Base-by-base conservation (phyloP, 2,329 filamentous ascomycete species). In the Cladosporium austrohemisphaericum region DNA sequence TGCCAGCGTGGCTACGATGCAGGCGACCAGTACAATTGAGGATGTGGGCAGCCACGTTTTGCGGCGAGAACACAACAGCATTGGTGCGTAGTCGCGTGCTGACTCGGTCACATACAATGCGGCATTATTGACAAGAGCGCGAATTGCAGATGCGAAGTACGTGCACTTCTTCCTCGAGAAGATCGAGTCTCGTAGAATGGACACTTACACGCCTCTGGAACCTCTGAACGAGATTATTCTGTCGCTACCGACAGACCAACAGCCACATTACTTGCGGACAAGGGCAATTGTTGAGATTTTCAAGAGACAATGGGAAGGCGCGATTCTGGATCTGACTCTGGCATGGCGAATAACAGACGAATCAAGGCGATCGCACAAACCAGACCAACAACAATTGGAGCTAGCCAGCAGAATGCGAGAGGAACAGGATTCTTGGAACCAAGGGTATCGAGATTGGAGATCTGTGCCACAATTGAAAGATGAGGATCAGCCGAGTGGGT, bases 111-210 rank as follows among this genome's bases (percentile, higher is more conserved):
- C 33, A 31, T n/a, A 31, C 11, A 31, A 31, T n/a, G 4, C 28
- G 14, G 9, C 11, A 19, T 44, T 44, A 19, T 32, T 32, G 35
- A 31, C 16, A 33, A 20, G n/a, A 20, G 32, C 33, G 22, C 38
- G 16, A 47, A n/a, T 22, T 31, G 22, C 49, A 35, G 86, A 93
- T 61, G 88, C 87, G 22, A 86, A 85, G 66, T 93, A 93, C 64
- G 88, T 93, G n/a, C 86, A 93, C 64, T 93, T 92, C 70, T 94
- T 94, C 67, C 87, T 92, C 68, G 87, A 94, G 69, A 93, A 92
- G 77, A 91, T 93, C 20, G 85, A 87, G 1, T 86, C 82, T 32
- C 74, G 85, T 33, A 82, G 85, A 64, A 72, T 93, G 64, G 85
- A 83, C 28, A 80, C 88, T 60, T 83, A 78, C 58, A 91, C 86